Base-by-base conservation (phyloP, 163 green algal species). In the Chlorella variabilis region DNA sequence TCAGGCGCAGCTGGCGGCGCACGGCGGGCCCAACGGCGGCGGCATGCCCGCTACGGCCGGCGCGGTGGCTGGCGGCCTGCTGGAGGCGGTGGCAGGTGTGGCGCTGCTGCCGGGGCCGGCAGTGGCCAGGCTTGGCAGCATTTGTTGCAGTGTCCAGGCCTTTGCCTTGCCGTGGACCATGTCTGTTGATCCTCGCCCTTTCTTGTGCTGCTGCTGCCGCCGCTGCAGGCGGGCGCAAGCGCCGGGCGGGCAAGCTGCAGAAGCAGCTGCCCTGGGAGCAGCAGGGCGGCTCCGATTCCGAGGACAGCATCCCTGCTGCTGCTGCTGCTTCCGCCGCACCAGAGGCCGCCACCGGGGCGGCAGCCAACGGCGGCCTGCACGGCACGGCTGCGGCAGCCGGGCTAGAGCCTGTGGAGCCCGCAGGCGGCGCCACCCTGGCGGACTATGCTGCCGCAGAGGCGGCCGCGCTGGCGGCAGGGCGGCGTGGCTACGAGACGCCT, bases 211-310 rank as follows among this genome's bases (percentile, higher is more conserved):
- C 15, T 11, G 45, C 11, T 54, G 45, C 45, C 45, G 11, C 45
- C 45, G 11, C 17, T 34, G 56, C 56, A 71, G 58, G 75, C 56
- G 75, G 59, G 0, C 75, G 75, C 29, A 81, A 73, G 58, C 75
- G 75, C 59, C 75, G 67, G 76, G 62, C 76, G 1, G 76, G 76
- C 45, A 82, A 82, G 76, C 76, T 82, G 62, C 36, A 75, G 23
- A 66, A 76, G 62, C 3, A 31, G 45, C 76, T 82, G 41, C 76
- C 76, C 25, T 82, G 76, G 76, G 76, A 82, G 25, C 38, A 54
- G 45, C 31, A 41, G 33, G 58, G 2, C 17, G 76, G 27, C 34
- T 56, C 62, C 2, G 76, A 68, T 5, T 27, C 51, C 1, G 76
- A 65, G 8, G 76, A 63, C 4, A 36, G 6, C 58, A 61, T 61